Evolutionary conservation across 2,329 filamentous ascomycete species (phyloP).

Genomic region (Thelonectria discophora): DNA sequence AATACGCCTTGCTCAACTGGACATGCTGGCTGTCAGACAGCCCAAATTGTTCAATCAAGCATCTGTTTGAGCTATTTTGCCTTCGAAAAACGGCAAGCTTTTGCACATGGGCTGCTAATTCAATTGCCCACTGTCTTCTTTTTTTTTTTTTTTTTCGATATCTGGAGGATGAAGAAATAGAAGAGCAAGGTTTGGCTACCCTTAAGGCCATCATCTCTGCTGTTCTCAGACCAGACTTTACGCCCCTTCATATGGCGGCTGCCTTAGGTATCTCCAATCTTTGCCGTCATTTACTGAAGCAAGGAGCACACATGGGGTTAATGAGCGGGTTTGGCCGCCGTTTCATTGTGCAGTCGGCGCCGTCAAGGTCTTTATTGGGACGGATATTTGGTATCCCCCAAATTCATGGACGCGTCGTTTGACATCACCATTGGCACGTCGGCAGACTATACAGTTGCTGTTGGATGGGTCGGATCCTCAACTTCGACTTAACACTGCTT

Average conservation of each 20-base stretch:
- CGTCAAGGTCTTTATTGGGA: not conserved
- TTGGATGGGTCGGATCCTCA: not conserved
- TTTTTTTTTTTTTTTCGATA: too few relatives aligned
- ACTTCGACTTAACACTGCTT: not conserved
- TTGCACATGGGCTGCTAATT: not conserved
- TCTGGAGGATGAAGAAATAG: too few relatives aligned
- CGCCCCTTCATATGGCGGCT: constrained; percentile 24
- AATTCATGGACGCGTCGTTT: not conserved
- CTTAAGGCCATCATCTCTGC: not conserved
- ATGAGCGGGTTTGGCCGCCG: not conserved
- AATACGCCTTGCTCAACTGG: not conserved
- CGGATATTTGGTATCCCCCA: not conserved
- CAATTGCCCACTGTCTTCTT: not conserved
- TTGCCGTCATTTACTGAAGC: not conserved
- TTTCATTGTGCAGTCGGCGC: not conserved
- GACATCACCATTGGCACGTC: not conserved
- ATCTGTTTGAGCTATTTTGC: not conserved
- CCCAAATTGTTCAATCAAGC: not conserved
- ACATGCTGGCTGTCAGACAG: not conserved
- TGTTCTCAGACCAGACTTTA: not conserved
- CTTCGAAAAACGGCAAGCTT: not conserved
- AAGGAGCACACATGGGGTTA: not conserved
- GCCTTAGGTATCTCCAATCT: constrained; percentile 5
- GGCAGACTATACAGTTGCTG: not conserved
- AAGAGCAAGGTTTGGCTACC: too few relatives aligned